Evolutionary conservation across 345 rosid species (phyloP), one percentile per base, ranked within the genome.

Genomic region (Eutrema japonicum): DNA sequence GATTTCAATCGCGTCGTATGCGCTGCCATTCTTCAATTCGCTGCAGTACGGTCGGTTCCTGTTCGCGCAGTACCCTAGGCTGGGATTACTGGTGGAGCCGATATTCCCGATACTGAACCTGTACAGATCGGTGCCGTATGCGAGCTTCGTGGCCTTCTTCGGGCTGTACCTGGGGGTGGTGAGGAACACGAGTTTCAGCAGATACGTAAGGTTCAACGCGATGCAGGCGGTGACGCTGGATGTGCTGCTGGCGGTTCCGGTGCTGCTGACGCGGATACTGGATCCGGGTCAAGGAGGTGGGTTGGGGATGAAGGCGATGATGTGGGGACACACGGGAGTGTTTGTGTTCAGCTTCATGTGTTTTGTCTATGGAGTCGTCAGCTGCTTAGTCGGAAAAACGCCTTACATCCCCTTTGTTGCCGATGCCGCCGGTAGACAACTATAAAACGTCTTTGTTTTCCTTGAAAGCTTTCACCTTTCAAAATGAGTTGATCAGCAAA

Each of bases 181-280:
- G 18, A 81, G 96, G 69, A 94, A 94, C 79, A 86, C 89, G 7
- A 80, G 81, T 35, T 83, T 94, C 74, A 85, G 83, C 63, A 86
- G 69, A 48, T 91, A 88, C 74, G 92, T 85, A 16, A 70, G 96
- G 77, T 94, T 89, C 80, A 91, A 89, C 66, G 79, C 97, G 4
- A 94, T 94, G 98, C 98, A 94, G 74, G 97, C 97, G 9, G 87
- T 94, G 50, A 85, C 95, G 29, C 71, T 94, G 30, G 98, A 94
- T 75, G 97, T 91, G 46, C 83, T 94, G n/a, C 62, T 94, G 48
- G 91, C 88, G 43, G 81, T 91, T 54, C 96, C 96, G 14, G 46
- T 86, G 68, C 79, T 91, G 16, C 40, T 91, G 51, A 83, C 91
- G 10, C 65, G 92, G 47, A 88, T 88, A 30, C 64, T 94, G 48